These are phyloP conservation scores for Aspergillus sp. DNA, from an alignment of 2,329 filamentous ascomycete species.

Conservation along the genomic window DNA sequence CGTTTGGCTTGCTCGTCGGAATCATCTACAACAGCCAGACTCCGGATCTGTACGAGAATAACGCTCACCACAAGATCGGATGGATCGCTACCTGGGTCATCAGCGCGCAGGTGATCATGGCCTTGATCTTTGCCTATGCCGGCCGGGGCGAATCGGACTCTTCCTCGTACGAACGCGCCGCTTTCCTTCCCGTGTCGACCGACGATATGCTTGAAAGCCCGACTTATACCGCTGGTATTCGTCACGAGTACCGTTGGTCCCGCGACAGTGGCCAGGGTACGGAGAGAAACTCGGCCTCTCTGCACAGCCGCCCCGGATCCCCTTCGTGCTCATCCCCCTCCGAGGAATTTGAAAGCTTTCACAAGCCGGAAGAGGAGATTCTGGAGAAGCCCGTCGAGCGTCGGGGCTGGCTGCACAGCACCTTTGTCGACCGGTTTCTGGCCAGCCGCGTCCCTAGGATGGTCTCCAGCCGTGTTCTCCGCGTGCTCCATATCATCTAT, in stretches of 20 bases:
- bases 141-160: constrained; percentile 40
- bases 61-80: constrained; percentile 22
- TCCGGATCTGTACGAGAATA: constrained; percentile 20
- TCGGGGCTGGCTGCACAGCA: constrained; percentile 45
- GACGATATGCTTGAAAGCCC: constrained; percentile 55
- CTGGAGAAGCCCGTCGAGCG: constrained; percentile 37
- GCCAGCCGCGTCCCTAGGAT: constrained; percentile 54
- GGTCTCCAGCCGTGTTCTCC: constrained; percentile 57
- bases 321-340: constrained; percentile 51
- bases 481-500: constrained; percentile 59
- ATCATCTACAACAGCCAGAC: constrained; percentile 22
- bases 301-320: constrained; percentile 64
- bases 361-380: constrained; percentile 43
- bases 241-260: constrained; percentile 57
- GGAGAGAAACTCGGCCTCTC: constrained; percentile 64
- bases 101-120: constrained; percentile 66
- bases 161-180: constrained; percentile 49
- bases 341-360: constrained; percentile 51
- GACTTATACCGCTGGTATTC: constrained; percentile 37
- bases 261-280: constrained; percentile 74
- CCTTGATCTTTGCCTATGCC: constrained; percentile 61
- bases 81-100: constrained; percentile 78
- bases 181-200: constrained; percentile 62
- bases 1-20: constrained; percentile 18
- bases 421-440: constrained; percentile 51